Conservation (phyloP, 2,329 filamentous ascomycete genomes). For the Trichoderma sp. region DNA sequence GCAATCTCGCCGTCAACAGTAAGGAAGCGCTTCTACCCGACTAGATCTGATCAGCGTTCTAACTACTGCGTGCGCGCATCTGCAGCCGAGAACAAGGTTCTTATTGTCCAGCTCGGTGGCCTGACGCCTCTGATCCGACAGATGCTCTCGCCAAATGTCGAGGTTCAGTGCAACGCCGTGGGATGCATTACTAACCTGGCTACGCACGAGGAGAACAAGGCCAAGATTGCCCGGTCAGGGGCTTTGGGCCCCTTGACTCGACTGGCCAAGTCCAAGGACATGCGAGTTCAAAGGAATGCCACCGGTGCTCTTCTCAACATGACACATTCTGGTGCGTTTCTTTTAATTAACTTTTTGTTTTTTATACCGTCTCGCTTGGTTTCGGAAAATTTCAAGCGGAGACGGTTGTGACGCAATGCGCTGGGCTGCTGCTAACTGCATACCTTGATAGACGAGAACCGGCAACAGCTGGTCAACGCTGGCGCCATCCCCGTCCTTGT, state of each 20-base stretch:
- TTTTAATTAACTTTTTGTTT: neutral
- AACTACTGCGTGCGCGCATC: constrained; percentile 40
- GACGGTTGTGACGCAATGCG: neutral
- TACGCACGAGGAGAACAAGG: constrained; percentile 98
- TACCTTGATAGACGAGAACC: constrained; percentile 74
- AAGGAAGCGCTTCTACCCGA: constrained; percentile 36
- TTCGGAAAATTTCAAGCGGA: neutral
- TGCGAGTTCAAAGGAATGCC: constrained; percentile 96
- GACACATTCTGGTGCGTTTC: constrained; percentile 85
- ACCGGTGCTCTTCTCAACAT: constrained; percentile 96
- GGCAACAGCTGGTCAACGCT: constrained; percentile 94
- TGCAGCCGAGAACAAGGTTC: constrained; percentile 92
- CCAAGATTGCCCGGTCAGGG: constrained; percentile 93
- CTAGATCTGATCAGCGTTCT: neutral
- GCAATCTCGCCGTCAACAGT: constrained; percentile 98
- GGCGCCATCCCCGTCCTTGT: constrained; percentile 98
- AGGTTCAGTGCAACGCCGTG: constrained; percentile 98
- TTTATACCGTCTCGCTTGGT: neutral
- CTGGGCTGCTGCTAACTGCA: neutral
- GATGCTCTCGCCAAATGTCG: constrained; percentile 97
- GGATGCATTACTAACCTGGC: constrained; percentile 98
- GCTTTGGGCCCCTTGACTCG: constrained; percentile 87
- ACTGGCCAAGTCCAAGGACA: constrained; percentile 94
- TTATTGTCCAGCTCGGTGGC: constrained; percentile 90
- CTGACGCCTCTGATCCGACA: constrained; percentile 90